phyloP scores from a whole-genome alignment of 495 filamentous ascomycete species.

The Cetradonia linearis region DNA sequence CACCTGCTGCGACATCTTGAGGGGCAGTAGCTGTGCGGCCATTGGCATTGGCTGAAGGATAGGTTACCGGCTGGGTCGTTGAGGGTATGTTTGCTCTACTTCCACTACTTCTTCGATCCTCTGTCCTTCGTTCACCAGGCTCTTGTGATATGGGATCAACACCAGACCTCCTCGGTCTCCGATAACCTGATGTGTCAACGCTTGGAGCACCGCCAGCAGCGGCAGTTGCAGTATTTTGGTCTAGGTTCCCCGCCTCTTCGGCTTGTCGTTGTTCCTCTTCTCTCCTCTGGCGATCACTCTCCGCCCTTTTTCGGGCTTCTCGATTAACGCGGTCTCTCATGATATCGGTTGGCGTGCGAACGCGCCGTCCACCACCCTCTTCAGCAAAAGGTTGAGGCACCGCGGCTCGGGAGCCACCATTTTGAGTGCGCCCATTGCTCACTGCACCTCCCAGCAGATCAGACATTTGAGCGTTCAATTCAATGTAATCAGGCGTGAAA shows the following conservation, averaged over 20 bases:
- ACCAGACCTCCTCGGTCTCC: slow-evolving; percentile 28
- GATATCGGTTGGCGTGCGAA: slow-evolving; percentile 56
- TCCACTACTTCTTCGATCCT: slow-evolving; percentile 22
- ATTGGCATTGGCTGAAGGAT: slow-evolving; percentile 9
- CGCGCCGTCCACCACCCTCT: slow-evolving; percentile 33
- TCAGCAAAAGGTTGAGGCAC: slow-evolving; percentile 33
- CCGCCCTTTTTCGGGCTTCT: slow-evolving; percentile 53
- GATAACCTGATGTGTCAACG: slow-evolving; percentile 25
- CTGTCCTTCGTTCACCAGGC: slow-evolving; percentile 20
- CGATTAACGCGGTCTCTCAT: slow-evolving; percentile 62
- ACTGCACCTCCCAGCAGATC: slow-evolving; percentile 55
- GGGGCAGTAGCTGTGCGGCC: slow-evolving; percentile 5
- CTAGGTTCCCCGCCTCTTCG: slow-evolving; percentile 43
- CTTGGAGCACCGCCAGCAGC: slow-evolving; percentile 50
- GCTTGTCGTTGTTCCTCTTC: slow-evolving; percentile 39
- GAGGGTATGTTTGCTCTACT: slow-evolving; percentile 10
- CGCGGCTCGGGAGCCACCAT: slow-evolving; percentile 40
- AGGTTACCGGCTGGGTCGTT: slow-evolving; percentile 14
- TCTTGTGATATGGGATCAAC: slow-evolving; percentile 16
- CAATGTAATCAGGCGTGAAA: slow-evolving; percentile 74
- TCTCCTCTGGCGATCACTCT: slow-evolving; percentile 35
- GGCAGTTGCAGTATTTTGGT: slow-evolving; percentile 40
- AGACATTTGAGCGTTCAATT: slow-evolving; percentile 93
- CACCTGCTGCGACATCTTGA: slow-evolving; percentile 1
- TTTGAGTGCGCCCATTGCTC: slow-evolving; percentile 38